Evolutionary conservation across 768 basidiomycete genomes (phyloP), one percentile per base, ranked within the genome.

Genomic region (Fomitopsis serialis): DNA sequence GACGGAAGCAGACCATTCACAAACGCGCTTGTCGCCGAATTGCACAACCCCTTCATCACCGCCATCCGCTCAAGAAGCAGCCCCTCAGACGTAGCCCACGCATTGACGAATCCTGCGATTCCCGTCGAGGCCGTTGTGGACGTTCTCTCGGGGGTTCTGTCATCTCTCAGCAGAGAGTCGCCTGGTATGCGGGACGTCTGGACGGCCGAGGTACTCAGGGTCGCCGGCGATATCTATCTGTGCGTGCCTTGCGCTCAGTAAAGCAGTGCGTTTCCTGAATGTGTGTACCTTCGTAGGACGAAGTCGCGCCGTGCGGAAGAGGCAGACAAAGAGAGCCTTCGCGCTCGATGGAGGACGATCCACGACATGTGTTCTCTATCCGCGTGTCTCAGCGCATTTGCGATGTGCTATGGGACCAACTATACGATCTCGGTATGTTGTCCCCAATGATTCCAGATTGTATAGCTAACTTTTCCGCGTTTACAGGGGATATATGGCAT

Each of bases 401-500:
- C 82, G 55, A 78, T 82, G 56, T 88, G 86, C 58, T 73, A 69
- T 57, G 84, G 87, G 76, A 73, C 2, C 78, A 79, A 53, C 71
- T 66, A 19, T 86, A 86, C 60, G 85, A 89, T 60, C 70, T 87
- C 2, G 79, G 89, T 88, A 60, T 42, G 69, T 54, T 22, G 9
- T 3, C 10, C 37, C n/a, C 27, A 8, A 37, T 11, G 0, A 22
- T 21, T 8, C 22, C n/a, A 35, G 19, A 25, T 44, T 45, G 3
- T 32, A 17, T 42, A 54, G 46, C n/a, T 24, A 19, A 22, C 29
- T 11, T 32, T 23, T 27, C 45, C 11, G 24, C n/a, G 48, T 21
- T 19, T 53, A 22, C 24, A 92, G 89, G 82, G 50, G 80, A 84
- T 34, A 76, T 82, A 24, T 91, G 89, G 89, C 83, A 86, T 57